phyloP scores from a whole-genome alignment of 164 flowering plant genomes.

The Berberis thunbergii region DNA sequence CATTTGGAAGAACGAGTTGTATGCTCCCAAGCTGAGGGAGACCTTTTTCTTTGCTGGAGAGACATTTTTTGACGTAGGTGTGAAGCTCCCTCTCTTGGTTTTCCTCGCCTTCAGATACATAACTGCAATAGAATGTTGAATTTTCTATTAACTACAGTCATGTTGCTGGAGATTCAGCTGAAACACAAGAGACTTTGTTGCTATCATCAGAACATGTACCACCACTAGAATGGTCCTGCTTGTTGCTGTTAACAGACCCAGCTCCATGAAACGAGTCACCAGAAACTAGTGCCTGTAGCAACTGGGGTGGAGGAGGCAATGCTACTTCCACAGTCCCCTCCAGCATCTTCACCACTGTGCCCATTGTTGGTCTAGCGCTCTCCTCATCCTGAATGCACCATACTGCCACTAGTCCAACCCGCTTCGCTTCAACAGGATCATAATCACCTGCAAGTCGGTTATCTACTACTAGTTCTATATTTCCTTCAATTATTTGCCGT shows the following conservation, averaged over 20 bases:
- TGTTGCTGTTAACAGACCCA: constrained; percentile 14
- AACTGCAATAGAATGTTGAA: constrained; percentile 25
- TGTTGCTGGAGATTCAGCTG: no score
- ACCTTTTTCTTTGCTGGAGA: constrained; percentile 40
- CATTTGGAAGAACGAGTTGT: no score
- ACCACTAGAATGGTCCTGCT: constrained; percentile 10
- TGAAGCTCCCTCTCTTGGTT: constrained; percentile 15
- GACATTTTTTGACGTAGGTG: constrained; percentile 30
- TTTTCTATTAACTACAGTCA: constrained; percentile 19
- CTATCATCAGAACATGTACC: background rate
- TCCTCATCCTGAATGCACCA: constrained; percentile 96
- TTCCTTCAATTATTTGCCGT: constrained; percentile 42
- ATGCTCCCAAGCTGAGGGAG: no score
- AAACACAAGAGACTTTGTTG: no score
- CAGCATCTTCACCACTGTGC: constrained; percentile 83
- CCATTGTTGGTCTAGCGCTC: constrained; percentile 66
- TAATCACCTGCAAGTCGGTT: constrained; percentile 39
- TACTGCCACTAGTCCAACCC: constrained; percentile 59
- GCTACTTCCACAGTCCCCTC: constrained; percentile 65
- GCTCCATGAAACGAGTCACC: constrained; percentile 64
- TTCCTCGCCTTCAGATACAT: constrained; percentile 56
- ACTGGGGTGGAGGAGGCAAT: constrained; percentile 65
- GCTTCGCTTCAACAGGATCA: constrained; percentile 38
- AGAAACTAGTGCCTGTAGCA: constrained; percentile 72
- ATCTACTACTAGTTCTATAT: constrained; percentile 48